These are phyloP conservation scores for Leccinum subgranulosum DNA, from an alignment of 768 basidiomycete genomes.

Conservation along the genomic window DNA sequence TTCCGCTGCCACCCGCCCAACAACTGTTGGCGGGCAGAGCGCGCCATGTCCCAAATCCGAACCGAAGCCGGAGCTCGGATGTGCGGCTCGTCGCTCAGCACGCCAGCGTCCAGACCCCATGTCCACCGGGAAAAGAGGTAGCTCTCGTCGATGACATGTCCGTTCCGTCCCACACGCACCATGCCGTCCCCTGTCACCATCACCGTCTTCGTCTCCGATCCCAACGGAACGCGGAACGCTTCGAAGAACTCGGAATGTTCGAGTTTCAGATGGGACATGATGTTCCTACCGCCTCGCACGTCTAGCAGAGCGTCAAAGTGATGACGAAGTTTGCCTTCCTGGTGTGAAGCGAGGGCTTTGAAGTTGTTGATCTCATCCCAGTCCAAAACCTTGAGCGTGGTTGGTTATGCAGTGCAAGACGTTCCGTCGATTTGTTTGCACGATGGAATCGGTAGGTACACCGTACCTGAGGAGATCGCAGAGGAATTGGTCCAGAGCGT, in stretches of 20 bases:
- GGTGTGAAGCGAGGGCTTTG: conserved; percentile 32
- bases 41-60: conserved; percentile 39
- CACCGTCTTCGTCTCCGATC: background rate
- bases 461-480: conserved; percentile 55
- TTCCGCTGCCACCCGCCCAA: conserved; percentile 33
- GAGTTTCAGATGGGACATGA: conserved; percentile 47
- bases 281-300: conserved; percentile 25
- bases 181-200: conserved; percentile 38
- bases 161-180: conserved; percentile 40
- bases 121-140: conserved; percentile 53
- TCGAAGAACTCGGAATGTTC: conserved; percentile 39
- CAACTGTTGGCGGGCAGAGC: conserved; percentile 25
- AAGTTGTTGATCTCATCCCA: conserved; percentile 15
- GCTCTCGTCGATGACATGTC: conserved; percentile 30
- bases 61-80: conserved; percentile 24
- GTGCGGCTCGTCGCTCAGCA: conserved; percentile 30
- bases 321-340: conserved; percentile 26
- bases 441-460: conserved; percentile 46
- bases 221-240: conserved; percentile 42
- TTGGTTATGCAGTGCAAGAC: conserved; percentile 37
- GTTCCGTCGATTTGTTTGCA: conserved; percentile 43
- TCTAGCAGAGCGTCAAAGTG: conserved; percentile 11
- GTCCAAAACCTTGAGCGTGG: background rate
- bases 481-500: conserved; percentile 68
- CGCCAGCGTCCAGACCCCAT: conserved; percentile 41